Evolutionary conservation across 768 basidiomycete genomes (phyloP).

Genomic region (Macrolepiota albuminosa): DNA sequence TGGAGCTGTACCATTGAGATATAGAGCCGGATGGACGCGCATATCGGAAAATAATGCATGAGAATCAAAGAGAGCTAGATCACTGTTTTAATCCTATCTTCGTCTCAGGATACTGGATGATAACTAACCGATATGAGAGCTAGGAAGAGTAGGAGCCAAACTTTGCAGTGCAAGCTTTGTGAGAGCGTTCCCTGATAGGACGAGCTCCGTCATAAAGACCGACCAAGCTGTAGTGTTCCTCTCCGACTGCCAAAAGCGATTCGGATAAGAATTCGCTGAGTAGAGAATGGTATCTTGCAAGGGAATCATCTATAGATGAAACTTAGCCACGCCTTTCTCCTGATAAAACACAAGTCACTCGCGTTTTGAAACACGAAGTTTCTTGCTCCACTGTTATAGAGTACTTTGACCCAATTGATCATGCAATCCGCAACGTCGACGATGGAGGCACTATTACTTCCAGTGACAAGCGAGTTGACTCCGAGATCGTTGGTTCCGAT

Average conservation of each 20-base stretch:
- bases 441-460: slow-evolving; percentile 47
- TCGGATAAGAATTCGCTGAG: slow-evolving; percentile 40
- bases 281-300: slow-evolving; percentile 47
- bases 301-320: slow-evolving; percentile 45
- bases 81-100: neutral
- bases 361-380: slow-evolving; percentile 71
- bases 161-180: slow-evolving; percentile 45
- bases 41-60: slow-evolving; percentile 59
- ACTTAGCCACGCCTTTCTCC: neutral
- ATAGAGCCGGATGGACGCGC: slow-evolving; percentile 40
- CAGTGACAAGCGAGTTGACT: slow-evolving; percentile 46
- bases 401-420: slow-evolving; percentile 51
- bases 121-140: slow-evolving; percentile 50
- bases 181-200: slow-evolving; percentile 45
- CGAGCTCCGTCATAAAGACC: slow-evolving; percentile 49
- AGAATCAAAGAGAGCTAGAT: slow-evolving; percentile 54
- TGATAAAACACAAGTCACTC: slow-evolving; percentile 16
- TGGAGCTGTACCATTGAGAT: slow-evolving; percentile 62
- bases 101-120: neutral
- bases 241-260: slow-evolving; percentile 42
- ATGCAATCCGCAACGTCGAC: slow-evolving; percentile 55
- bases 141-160: slow-evolving; percentile 40
- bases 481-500: slow-evolving; percentile 68
- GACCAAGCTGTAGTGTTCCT: slow-evolving; percentile 57
- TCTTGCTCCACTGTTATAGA: slow-evolving; percentile 55